These are phyloP conservation scores for Trichoderma orchidacearum DNA, from an alignment of 495 filamentous ascomycete species.

Conservation along the genomic window DNA sequence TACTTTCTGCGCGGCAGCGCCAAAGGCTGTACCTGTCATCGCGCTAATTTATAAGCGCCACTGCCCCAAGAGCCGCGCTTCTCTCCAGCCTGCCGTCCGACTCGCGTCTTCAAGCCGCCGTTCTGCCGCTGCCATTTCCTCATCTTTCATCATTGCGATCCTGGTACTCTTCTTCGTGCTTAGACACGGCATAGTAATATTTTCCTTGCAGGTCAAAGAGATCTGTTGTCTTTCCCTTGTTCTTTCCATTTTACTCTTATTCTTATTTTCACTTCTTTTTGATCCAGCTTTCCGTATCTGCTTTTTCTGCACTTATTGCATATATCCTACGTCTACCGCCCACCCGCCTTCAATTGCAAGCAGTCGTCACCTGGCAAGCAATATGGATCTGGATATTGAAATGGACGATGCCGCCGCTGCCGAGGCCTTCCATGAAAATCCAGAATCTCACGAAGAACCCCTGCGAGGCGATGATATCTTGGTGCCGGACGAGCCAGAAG, in stretches of 20 bases:
- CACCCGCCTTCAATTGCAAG: not conserved
- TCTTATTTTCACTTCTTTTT: too few species aligned
- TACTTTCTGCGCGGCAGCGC: not conserved
- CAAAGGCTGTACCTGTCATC: too few species aligned
- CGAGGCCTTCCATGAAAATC: slow-evolving; percentile 26
- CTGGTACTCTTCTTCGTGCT: not conserved
- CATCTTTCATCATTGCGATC: not conserved
- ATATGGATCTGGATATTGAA: slow-evolving; percentile 72
- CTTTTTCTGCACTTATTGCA: too few species aligned
- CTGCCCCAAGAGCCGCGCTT: not conserved
- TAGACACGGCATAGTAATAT: too few species aligned
- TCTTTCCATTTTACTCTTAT: too few species aligned
- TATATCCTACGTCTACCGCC: not conserved
- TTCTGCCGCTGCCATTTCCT: not conserved
- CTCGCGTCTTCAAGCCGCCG: not conserved
- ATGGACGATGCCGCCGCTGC: slow-evolving; percentile 31
- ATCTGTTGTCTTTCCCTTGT: too few species aligned
- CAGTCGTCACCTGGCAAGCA: not conserved
- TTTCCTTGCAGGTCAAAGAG: too few species aligned
- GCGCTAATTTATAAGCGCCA: not conserved
- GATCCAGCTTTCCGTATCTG: too few species aligned
- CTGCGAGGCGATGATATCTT: slow-evolving; percentile 22
- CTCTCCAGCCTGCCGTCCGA: not conserved
- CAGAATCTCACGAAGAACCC: slow-evolving; percentile 29
- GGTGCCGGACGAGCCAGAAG: slow-evolving; percentile 12